phyloP scores from a whole-genome alignment of 768 basidiomycete species.

The Sporobolomyces phaffii region DNA sequence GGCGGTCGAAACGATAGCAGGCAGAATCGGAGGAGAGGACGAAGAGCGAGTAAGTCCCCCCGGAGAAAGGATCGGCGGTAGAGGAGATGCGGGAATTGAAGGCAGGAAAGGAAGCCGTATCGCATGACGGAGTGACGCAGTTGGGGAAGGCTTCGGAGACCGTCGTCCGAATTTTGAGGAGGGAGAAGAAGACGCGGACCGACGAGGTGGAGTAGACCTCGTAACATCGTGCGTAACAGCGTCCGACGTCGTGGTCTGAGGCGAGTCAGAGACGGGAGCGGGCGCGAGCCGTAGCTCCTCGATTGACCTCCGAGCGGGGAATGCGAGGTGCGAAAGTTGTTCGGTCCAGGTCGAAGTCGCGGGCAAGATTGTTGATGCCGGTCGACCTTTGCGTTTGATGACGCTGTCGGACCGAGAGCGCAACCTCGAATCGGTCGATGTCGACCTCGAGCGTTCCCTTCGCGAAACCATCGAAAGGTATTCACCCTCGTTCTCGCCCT shows the following conservation, averaged over 20 bases:
- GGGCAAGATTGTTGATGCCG: background rate
- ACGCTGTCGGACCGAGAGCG: background rate
- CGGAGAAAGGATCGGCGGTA: constrained; percentile 19
- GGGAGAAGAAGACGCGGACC: background rate
- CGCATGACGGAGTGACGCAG: constrained; percentile 9
- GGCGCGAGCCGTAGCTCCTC: background rate
- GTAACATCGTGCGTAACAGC: background rate
- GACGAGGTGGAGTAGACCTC: background rate
- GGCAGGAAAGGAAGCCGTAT: constrained; percentile 26
- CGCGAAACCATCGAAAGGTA: background rate
- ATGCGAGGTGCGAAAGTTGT: constrained; percentile 11
- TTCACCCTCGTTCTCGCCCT: background rate
- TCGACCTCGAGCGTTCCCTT: constrained; percentile 1
- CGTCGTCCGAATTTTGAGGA: constrained; percentile 11
- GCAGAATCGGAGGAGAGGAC: constrained; percentile 28
- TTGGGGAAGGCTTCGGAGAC: background rate
- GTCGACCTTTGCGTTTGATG: background rate
- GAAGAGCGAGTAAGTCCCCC: constrained; percentile 15
- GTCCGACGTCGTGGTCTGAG: background rate
- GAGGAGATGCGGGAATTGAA: constrained; percentile 24
- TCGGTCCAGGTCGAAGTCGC: constrained; percentile 4
- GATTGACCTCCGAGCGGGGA: background rate
- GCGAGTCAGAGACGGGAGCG: background rate
- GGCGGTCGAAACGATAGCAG: background rate
- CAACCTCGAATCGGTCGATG: background rate